A percentile compares a stretch with the other conserved stretches of the same genome.
phyloP scores from a whole-genome alignment of 768 basidiomycete species.

The Hypholoma fasciculare region DNA sequence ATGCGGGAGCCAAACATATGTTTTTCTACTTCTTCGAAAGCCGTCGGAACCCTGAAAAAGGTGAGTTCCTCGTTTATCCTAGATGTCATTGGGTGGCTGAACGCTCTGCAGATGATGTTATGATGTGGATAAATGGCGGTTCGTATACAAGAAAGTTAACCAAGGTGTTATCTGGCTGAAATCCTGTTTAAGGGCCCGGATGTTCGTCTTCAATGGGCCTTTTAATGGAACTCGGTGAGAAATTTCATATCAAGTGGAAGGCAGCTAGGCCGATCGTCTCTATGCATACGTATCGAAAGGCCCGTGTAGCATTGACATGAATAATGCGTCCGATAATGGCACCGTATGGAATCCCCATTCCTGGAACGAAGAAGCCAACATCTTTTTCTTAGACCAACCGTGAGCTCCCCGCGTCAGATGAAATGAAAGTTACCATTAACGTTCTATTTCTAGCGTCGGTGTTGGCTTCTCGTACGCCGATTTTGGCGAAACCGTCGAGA shows the following conservation, averaged over 20 bases:
- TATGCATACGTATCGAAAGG: conserved; percentile 19
- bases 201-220: conserved; percentile 58
- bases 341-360: conserved; percentile 64
- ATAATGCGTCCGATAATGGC: conserved; percentile 52
- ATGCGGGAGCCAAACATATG: conserved; percentile 57
- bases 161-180: conserved; percentile 1
- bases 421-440: neutral
- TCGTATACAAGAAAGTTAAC: conserved; percentile 13
- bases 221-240: conserved; percentile 69
- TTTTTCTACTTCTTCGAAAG: conserved; percentile 82
- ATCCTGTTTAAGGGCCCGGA: conserved; percentile 46
- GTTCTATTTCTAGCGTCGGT: conserved; percentile 45
- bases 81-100: neutral
- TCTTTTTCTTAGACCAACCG: conserved; percentile 76
- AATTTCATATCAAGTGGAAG: neutral
- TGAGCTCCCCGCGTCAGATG: conserved; percentile 15
- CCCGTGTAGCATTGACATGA: conserved; percentile 55
- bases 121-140: conserved; percentile 75
- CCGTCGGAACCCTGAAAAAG: conserved; percentile 53
- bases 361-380: conserved; percentile 67
- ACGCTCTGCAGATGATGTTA: conserved; percentile 50
- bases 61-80: conserved; percentile 34
- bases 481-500: conserved; percentile 65
- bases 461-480: conserved; percentile 77
- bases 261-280: neutral